These are phyloP conservation scores for Psilocybe subaeruginosa DNA, from an alignment of 768 basidiomycete species.

Conservation along the genomic window DNA sequence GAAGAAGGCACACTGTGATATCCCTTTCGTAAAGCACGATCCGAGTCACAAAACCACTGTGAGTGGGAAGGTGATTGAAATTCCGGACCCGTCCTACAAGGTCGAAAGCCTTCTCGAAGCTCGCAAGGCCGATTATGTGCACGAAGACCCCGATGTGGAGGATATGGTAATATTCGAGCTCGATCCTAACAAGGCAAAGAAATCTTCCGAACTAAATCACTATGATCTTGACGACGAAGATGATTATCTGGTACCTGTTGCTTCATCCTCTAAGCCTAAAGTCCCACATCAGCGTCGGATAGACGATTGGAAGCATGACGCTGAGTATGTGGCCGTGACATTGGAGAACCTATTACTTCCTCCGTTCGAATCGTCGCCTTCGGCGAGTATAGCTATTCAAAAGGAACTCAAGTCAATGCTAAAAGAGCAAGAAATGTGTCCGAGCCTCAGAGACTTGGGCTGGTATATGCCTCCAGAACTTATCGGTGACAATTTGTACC, in stretches of 20 bases:
- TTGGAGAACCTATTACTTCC: slow-evolving; percentile 59
- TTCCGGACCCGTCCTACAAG: slow-evolving; percentile 62
- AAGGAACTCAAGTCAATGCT: slow-evolving; percentile 65
- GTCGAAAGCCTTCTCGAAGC: slow-evolving; percentile 49
- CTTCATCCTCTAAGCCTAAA: slow-evolving; percentile 22
- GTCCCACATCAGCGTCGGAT: slow-evolving; percentile 25
- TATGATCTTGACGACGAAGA: slow-evolving; percentile 33
- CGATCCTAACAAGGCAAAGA: slow-evolving; percentile 18
- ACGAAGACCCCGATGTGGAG: slow-evolving; percentile 51
- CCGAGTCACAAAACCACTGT: slow-evolving; percentile 48
- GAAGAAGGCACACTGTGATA: slow-evolving; percentile 16
- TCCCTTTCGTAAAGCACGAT: slow-evolving; percentile 53
- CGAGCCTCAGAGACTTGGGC: slow-evolving; percentile 56
- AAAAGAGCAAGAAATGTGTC: slow-evolving; percentile 54
- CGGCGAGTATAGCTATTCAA: slow-evolving; percentile 60
- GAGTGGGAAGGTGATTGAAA: slow-evolving; percentile 37
- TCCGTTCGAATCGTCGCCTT: slow-evolving; percentile 55
- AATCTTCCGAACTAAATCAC: slow-evolving; percentile 20
- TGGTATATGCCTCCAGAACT: slow-evolving; percentile 75
- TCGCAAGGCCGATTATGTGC: slow-evolving; percentile 40
- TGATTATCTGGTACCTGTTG: slow-evolving; percentile 27
- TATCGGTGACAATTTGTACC: slow-evolving; percentile 69
- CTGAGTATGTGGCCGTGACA: slow-evolving; percentile 46
- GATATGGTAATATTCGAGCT: slow-evolving; percentile 49
- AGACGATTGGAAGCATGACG: slow-evolving; percentile 60